Conservation (phyloP, 495 filamentous ascomycete genomes). For the Hypoxylon rickii region DNA sequence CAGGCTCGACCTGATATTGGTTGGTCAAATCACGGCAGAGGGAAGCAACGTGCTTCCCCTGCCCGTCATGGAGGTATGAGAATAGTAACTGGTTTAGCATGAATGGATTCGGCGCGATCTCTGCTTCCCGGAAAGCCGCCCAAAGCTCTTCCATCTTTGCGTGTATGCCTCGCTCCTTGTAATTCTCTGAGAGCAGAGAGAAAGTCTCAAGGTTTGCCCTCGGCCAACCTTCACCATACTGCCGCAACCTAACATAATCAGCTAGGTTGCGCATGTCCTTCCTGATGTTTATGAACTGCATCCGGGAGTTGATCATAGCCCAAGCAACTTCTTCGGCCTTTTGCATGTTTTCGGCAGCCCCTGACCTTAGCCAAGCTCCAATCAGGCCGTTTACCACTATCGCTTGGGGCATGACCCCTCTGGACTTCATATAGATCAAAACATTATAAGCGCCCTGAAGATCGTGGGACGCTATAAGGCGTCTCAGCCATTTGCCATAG, state of each 20-base stretch:
- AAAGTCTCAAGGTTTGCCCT: conserved; percentile 76
- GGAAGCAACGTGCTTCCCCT: conserved; percentile 56
- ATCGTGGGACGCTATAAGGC: conserved; percentile 73
- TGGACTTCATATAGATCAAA: conserved; percentile 67
- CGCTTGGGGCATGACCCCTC: conserved; percentile 64
- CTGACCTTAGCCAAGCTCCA: conserved; percentile 71
- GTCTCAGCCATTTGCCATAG: conserved; percentile 80
- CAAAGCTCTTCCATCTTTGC: conserved; percentile 61
- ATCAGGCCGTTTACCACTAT: conserved; percentile 78
- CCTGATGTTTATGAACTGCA: conserved; percentile 60
- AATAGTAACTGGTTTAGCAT: conserved; percentile 78
- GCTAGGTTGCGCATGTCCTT: conserved; percentile 32
- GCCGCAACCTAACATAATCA: conserved; percentile 45
- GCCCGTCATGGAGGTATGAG: conserved; percentile 58
- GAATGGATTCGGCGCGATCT: conserved; percentile 67
- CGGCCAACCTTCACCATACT: conserved; percentile 32
- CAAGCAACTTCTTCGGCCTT: conserved; percentile 74
- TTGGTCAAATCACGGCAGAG: conserved; percentile 55
- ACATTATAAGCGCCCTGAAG: conserved; percentile 70
- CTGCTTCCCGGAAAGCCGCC: conserved; percentile 58
- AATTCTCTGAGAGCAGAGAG: conserved; percentile 72
- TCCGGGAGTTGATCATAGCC: conserved; percentile 72
- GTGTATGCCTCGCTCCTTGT: conserved; percentile 63
- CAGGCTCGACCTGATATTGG: conserved; percentile 54
- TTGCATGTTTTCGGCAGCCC: conserved; percentile 53